A percentile compares a stretch with the other conserved stretches of the same genome.
phyloP scores from a whole-genome alignment of 352 stramenopile species.

The Proteromonas lacertae region DNA sequence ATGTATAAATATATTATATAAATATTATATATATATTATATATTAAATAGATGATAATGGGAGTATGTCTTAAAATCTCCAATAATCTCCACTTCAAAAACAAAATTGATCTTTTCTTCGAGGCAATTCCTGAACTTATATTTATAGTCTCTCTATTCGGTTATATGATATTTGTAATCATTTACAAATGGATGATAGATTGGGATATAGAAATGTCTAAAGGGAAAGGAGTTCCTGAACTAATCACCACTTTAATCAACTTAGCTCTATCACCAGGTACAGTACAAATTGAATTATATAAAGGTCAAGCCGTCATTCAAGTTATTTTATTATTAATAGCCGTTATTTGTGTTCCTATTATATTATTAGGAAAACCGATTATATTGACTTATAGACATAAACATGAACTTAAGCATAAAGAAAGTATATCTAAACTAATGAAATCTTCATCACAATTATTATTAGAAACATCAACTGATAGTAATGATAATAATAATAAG shows the following conservation, averaged over 20 bases:
- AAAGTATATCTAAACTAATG: too few relatives aligned
- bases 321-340: constrained; percentile 58
- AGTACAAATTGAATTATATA: constrained; percentile 78
- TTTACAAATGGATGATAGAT: constrained; percentile 95
- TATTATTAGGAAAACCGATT: constrained; percentile 73
- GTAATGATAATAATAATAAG: too few relatives aligned
- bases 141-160: constrained; percentile 83
- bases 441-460: too few relatives aligned
- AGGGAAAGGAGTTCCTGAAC: constrained; percentile 48
- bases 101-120: constrained; percentile 69
- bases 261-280: constrained; percentile 66
- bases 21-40: too few relatives aligned
- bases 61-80: constrained; percentile 66
- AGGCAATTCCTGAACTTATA: constrained; percentile 82
- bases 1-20: too few relatives aligned
- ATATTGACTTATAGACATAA: constrained; percentile 35
- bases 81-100: constrained; percentile 86
- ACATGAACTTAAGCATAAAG: not conserved
- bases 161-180: constrained; percentile 95
- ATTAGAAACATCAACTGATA: too few relatives aligned
- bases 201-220: constrained; percentile 69
- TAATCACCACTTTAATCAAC: constrained; percentile 95
- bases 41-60: constrained; percentile 96
- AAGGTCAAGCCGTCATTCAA: constrained; percentile 43
- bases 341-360: constrained; percentile 67